Percentiles rank a stretch among this genome's conserved stretches.
These are phyloP conservation scores for Stentor roeselii DNA, from an alignment of 73 alveolate species.

Conservation along the genomic window DNA sequence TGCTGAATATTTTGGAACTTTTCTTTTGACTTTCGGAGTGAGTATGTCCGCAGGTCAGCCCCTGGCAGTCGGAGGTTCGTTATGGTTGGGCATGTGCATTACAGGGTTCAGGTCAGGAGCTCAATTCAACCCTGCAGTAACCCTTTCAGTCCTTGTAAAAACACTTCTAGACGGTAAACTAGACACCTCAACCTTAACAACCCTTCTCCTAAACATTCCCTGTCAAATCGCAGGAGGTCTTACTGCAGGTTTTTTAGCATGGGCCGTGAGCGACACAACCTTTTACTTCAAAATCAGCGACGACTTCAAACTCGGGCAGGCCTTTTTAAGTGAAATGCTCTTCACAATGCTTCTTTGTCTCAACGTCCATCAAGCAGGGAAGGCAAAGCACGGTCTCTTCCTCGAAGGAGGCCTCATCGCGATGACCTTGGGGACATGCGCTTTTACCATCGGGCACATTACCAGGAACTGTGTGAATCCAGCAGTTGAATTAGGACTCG, in stretches of 20 bases:
- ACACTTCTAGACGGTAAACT: neutral
- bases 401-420: neutral
- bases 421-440: conserved; percentile 4
- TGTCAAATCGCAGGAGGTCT: neutral
- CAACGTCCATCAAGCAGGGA: neutral
- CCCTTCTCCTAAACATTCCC: neutral
- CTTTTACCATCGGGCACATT: conserved; percentile 8
- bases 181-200: neutral
- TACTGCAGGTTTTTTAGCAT: neutral
- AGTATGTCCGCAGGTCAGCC: conserved; percentile 12
- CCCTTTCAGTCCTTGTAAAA: neutral
- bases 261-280: neutral
- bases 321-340: conserved; percentile 2
- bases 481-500: conserved; percentile 13
- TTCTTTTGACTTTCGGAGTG: neutral
- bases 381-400: neutral
- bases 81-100: conserved; percentile 5
- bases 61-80: conserved; percentile 11
- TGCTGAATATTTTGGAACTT: conserved; percentile 17
- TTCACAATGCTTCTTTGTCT: neutral
- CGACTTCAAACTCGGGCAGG: neutral
- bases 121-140: conserved; percentile 22
- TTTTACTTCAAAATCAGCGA: neutral
- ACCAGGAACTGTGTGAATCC: conserved; percentile 11
- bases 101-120: conserved; percentile 20